phyloP scores from a whole-genome alignment of 257 asterid genomes.

The Ilex asprella region DNA sequence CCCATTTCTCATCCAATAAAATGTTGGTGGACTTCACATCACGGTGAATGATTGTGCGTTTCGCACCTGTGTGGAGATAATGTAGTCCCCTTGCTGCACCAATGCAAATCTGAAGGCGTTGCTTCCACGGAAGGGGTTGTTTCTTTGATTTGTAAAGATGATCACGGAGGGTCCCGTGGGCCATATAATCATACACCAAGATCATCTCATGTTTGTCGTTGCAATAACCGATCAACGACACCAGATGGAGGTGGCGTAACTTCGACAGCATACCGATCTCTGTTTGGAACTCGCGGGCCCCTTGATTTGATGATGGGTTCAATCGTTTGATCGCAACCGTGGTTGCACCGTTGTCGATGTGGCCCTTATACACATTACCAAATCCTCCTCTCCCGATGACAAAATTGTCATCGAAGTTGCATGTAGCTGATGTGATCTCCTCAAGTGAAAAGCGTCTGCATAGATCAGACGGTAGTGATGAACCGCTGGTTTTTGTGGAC shows the following conservation, averaged over 20 bases:
- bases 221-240: slow-evolving; percentile 60
- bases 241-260: slow-evolving; percentile 54
- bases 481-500: slow-evolving; percentile 4
- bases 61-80: slow-evolving; percentile 37
- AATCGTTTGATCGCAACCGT: slow-evolving; percentile 45
- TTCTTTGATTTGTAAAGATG: slow-evolving; percentile 40
- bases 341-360: slow-evolving; percentile 25
- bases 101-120: slow-evolving; percentile 46
- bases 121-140: slow-evolving; percentile 38
- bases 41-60: too few relatives aligned
- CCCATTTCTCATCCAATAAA: too few relatives aligned
- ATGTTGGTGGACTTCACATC: too few relatives aligned
- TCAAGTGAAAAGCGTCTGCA: slow-evolving; percentile 37
- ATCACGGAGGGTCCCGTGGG: slow-evolving; percentile 44
- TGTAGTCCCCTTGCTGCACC: slow-evolving; percentile 64
- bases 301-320: slow-evolving; percentile 44
- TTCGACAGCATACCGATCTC: slow-evolving; percentile 60
- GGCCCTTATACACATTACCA: slow-evolving; percentile 54
- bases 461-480: slow-evolving; percentile 24
- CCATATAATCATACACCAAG: slow-evolving; percentile 64
- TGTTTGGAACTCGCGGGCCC: slow-evolving; percentile 49
- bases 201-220: slow-evolving; percentile 59
- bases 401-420: slow-evolving; percentile 27
- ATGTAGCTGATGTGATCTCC: slow-evolving; percentile 41
- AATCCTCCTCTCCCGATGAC: slow-evolving; percentile 56